phyloP scores from a whole-genome alignment of 495 filamentous ascomycete species.

The Aspergillus conjunctus region DNA sequence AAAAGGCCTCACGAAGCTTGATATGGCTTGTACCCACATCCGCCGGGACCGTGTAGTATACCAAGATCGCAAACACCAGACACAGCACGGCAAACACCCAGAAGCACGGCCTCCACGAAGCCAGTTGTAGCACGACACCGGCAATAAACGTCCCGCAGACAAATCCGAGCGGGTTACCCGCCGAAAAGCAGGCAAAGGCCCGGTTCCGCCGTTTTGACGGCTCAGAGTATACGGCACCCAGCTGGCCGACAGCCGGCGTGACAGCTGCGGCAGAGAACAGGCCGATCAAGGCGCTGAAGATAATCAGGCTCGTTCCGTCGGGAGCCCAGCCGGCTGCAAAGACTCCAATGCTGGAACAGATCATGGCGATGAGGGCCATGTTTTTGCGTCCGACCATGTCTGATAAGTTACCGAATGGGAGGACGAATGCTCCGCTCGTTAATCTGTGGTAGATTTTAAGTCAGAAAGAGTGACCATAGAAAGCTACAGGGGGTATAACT shows the following conservation, averaged over 20 bases:
- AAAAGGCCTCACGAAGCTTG: slow-evolving; percentile 49
- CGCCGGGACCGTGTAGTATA: slow-evolving; percentile 65
- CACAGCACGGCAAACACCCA: slow-evolving; percentile 67
- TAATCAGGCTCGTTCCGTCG: slow-evolving; percentile 63
- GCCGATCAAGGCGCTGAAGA: slow-evolving; percentile 65
- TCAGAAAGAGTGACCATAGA: slow-evolving; percentile 17
- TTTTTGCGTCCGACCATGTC: slow-evolving; percentile 73
- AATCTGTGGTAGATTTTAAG: slow-evolving; percentile 43
- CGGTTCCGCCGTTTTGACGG: slow-evolving; percentile 66
- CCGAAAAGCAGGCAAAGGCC: slow-evolving; percentile 67
- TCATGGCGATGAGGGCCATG: slow-evolving; percentile 68
- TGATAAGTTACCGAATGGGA: slow-evolving; percentile 72
- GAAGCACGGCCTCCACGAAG: slow-evolving; percentile 67
- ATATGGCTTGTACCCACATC: slow-evolving; percentile 47
- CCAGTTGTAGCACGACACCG: slow-evolving; percentile 67
- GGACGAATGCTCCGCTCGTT: slow-evolving; percentile 68
- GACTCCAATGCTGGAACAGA: slow-evolving; percentile 60
- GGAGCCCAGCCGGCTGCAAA: slow-evolving; percentile 63
- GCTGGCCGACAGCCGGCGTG: slow-evolving; percentile 65
- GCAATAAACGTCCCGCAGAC: slow-evolving; percentile 67
- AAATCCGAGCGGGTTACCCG: slow-evolving; percentile 71
- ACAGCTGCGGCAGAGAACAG: slow-evolving; percentile 64
- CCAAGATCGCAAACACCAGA: slow-evolving; percentile 57
- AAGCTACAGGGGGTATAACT: background rate
- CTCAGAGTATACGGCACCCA: slow-evolving; percentile 64